Conservation (phyloP, 306 rosid species). For the Dalbergia cultrata region DNA sequence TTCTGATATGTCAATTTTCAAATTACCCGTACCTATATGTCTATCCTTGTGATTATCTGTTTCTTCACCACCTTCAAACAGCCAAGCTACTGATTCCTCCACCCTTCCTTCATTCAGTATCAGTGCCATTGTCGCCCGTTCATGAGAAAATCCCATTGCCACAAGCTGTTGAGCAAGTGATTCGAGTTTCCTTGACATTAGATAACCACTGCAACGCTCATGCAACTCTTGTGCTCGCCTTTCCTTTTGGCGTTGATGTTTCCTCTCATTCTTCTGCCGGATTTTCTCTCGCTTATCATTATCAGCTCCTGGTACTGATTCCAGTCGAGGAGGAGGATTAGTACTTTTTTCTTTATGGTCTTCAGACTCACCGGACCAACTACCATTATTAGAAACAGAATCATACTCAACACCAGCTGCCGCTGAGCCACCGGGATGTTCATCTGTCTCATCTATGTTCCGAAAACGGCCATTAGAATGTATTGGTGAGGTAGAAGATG, state of each 20-base stretch:
- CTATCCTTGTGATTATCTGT: slow-evolving; percentile 62
- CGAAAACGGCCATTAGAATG: slow-evolving; percentile 83
- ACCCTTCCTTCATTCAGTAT: slow-evolving; percentile 88
- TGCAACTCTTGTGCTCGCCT: slow-evolving; percentile 95
- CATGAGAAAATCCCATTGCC: slow-evolving; percentile 91
- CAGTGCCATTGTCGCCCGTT: slow-evolving; percentile 88
- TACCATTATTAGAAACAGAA: slow-evolving; percentile 93
- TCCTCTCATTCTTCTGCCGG: slow-evolving; percentile 94
- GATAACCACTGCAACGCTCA: slow-evolving; percentile 85
- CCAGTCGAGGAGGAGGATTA: slow-evolving; percentile 63
- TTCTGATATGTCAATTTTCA: slow-evolving; percentile 97
- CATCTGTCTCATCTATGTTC: slow-evolving; percentile 95
- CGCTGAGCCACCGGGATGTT: slow-evolving; percentile 70
- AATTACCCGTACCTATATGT: slow-evolving; percentile 56
- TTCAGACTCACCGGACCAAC: slow-evolving; percentile 99
- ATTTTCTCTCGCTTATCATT: slow-evolving; percentile 93
- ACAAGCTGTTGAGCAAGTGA: slow-evolving; percentile 91
- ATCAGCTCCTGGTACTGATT: slow-evolving; percentile 90
- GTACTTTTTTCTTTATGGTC: slow-evolving; percentile 84
- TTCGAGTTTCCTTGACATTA: slow-evolving; percentile 95
- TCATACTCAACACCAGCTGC: slow-evolving; percentile 80
- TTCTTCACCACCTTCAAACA: slow-evolving; percentile 80
- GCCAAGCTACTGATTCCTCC: slow-evolving; percentile 93
- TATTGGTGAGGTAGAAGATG: slow-evolving; percentile 65
- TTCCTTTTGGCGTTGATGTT: slow-evolving; percentile 99